Evolutionary conservation across 75 land plant genomes (phyloP), one percentile per base, ranked within the genome.

Genomic region (Isoetes taiwanensis): DNA sequence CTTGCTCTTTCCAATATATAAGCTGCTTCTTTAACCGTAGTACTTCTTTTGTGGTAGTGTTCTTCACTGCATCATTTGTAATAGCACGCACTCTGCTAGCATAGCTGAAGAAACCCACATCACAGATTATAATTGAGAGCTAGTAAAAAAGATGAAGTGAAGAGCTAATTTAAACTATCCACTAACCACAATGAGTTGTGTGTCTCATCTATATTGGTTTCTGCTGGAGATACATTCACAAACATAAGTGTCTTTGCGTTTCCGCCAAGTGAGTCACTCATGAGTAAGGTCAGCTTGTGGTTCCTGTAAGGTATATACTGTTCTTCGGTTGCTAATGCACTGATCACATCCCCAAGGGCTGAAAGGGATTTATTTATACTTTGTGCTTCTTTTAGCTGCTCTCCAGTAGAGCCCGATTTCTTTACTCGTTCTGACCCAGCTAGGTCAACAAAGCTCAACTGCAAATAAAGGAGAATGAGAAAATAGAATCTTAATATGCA

Each of bases 71-170:
- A 58, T 82, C 90, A 75, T 94, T 94, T 28, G 82, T 76, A 41
- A 94, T 89, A 11, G 82, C 81, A 16, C 90, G 69, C 0, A 94
- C 99, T 58, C 99, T 72, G 20, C 89, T 79, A 54, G 99, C 96
- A 73, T 94, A 94, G 75, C 99, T 94, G 71, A 11, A 64, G n/a
- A n/a, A n/a, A n/a, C n/a, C n/a, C n/a, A n/a, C n/a, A n/a, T n/a
- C n/a, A n/a, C n/a, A n/a, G n/a, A n/a, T n/a, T n/a, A n/a, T n/a
- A n/a, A n/a, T n/a, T n/a, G n/a, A n/a, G n/a, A n/a, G n/a, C n/a
- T n/a, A n/a, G n/a, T n/a, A n/a, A n/a, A n/a, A n/a, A n/a, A n/a
- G n/a, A n/a, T n/a, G n/a, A n/a, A n/a, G n/a, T n/a, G n/a, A n/a
- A n/a, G n/a, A n/a, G n/a, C n/a, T n/a, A n/a, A n/a, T n/a, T n/a